Conservation (phyloP, 768 basidiomycete species). For the Tylopilus rubrobrunneus region DNA sequence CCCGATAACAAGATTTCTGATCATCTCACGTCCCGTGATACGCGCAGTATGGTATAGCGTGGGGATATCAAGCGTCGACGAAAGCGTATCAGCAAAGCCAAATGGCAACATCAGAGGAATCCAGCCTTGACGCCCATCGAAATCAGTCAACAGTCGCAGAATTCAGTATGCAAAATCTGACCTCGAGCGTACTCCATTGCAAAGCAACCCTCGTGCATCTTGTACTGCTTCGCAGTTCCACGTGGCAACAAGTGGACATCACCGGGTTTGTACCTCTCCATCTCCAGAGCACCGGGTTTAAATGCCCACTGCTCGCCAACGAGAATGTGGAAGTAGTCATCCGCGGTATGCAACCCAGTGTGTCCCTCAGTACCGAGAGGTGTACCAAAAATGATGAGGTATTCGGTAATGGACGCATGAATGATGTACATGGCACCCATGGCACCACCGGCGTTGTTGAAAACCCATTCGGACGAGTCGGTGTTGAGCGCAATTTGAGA, state of each 20-base stretch:
- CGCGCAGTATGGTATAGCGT: slow-evolving; percentile 76
- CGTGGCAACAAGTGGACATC: slow-evolving; percentile 80
- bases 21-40: slow-evolving; percentile 81
- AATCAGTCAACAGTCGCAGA: background rate
- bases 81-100: slow-evolving; percentile 79
- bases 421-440: slow-evolving; percentile 99
- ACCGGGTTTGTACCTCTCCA: slow-evolving; percentile 83
- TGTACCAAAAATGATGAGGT: slow-evolving; percentile 93
- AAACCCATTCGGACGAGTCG: slow-evolving; percentile 82
- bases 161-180: slow-evolving; percentile 31
- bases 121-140: slow-evolving; percentile 63
- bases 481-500: slow-evolving; percentile 46
- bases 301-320: slow-evolving; percentile 96
- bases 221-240: slow-evolving; percentile 92
- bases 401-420: slow-evolving; percentile 95
- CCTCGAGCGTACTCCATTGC: slow-evolving; percentile 94
- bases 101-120: slow-evolving; percentile 97
- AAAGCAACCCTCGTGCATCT: slow-evolving; percentile 95
- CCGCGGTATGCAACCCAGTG: slow-evolving; percentile 88
- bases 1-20: slow-evolving; percentile 74
- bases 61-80: slow-evolving; percentile 84
- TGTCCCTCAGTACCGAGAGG: slow-evolving; percentile 98
- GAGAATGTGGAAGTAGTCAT: slow-evolving; percentile 97
- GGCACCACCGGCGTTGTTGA: slow-evolving; percentile 96
- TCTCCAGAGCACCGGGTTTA: slow-evolving; percentile 70